Percentiles rank a stretch among this genome's conserved stretches.
Conservation (phyloP, 2,329 filamentous ascomycete genomes). For the Fonsecaea pugnacius region DNA sequence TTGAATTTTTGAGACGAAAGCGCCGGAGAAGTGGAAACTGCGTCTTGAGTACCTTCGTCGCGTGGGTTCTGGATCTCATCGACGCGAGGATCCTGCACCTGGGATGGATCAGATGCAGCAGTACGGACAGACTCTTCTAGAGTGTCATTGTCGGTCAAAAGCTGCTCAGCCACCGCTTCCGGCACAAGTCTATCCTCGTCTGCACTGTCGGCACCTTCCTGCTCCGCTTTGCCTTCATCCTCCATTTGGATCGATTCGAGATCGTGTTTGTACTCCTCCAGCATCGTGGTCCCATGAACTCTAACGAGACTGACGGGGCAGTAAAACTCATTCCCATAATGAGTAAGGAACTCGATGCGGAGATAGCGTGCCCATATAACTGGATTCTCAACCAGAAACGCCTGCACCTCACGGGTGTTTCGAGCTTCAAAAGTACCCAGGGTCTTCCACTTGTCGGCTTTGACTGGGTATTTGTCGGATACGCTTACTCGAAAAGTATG, state of each 20-base stretch:
- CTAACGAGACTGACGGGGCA: conserved; percentile 89
- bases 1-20: background rate
- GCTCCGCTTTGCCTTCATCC: conserved; percentile 48
- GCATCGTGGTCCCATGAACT: conserved; percentile 90
- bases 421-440: conserved; percentile 86
- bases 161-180: conserved; percentile 33
- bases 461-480: conserved; percentile 91
- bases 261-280: conserved; percentile 91
- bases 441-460: conserved; percentile 87
- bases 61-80: background rate
- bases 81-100: background rate
- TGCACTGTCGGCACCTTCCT: conserved; percentile 33
- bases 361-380: conserved; percentile 95
- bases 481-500: conserved; percentile 88
- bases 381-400: conserved; percentile 91
- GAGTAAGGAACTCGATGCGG: conserved; percentile 85
- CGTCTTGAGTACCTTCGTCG: background rate
- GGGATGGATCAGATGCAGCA: background rate
- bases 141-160: conserved; percentile 22
- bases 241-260: conserved; percentile 67
- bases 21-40: background rate
- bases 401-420: conserved; percentile 91
- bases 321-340: conserved; percentile 96
- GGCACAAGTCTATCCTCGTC: conserved; percentile 27
- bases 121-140: conserved; percentile 37